Percentiles rank a stretch among this genome's conserved stretches.
These are phyloP conservation scores for Quercus mongolica DNA, from an alignment of 306 rosid species.

Conservation along the genomic window DNA sequence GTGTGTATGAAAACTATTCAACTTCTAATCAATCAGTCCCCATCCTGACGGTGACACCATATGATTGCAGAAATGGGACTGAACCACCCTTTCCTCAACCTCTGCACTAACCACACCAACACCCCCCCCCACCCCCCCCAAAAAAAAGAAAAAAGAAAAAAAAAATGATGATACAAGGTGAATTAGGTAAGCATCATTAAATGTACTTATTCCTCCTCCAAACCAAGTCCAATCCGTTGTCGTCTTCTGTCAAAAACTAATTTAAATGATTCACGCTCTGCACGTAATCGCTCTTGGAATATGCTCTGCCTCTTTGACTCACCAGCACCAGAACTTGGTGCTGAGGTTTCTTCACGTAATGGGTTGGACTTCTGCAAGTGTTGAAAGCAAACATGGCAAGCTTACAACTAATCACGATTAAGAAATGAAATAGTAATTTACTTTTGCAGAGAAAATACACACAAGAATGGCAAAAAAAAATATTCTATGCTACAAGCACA, in stretches of 20 bases:
- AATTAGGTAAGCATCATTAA: constrained; percentile 1
- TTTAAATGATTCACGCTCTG: constrained; percentile 83
- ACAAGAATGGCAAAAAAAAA: background rate
- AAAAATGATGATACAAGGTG: background rate
- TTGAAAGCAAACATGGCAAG: constrained; percentile 13
- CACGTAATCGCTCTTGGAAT: constrained; percentile 75
- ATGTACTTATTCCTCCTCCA: constrained; percentile 56
- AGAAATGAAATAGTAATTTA: background rate
- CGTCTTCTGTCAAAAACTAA: constrained; percentile 81
- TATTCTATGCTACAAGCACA: background rate
- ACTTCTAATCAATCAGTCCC: background rate
- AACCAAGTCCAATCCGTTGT: constrained; percentile 65
- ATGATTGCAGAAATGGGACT: background rate
- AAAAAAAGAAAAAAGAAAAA: no score
- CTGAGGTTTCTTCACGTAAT: constrained; percentile 41
- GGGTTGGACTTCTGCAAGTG: constrained; percentile 76
- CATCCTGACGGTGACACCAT: background rate
- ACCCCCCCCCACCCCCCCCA: background rate
- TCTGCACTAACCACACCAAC: background rate
- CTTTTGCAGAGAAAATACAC: background rate
- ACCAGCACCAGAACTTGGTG: constrained; percentile 14
- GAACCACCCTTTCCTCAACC: background rate
- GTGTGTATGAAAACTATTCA: background rate
- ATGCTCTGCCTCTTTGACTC: constrained; percentile 50
- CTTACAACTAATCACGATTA: background rate